A percentile compares a stretch with the other conserved stretches of the same genome.
Conservation (phyloP, 495 filamentous ascomycete genomes). For the Gamarada debralockiae region DNA sequence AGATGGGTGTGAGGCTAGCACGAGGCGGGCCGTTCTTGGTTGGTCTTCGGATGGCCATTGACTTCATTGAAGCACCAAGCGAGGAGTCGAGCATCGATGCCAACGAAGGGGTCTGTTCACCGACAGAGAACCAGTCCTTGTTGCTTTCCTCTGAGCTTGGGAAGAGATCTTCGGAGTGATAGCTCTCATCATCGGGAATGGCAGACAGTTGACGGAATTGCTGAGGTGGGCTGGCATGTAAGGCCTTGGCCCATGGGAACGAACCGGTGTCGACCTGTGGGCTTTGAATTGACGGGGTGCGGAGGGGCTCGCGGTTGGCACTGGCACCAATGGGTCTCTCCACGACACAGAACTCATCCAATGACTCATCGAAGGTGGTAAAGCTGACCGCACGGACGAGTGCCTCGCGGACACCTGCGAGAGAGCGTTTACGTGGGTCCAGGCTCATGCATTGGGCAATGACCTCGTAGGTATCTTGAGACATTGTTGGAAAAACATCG, state of each 20-base stretch:
- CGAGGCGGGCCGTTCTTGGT: conserved; percentile 34
- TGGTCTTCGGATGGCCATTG: conserved; percentile 40
- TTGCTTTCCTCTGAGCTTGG: conserved; percentile 69
- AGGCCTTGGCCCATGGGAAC: conserved; percentile 93
- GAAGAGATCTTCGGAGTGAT: conserved; percentile 86
- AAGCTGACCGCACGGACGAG: conserved; percentile 80
- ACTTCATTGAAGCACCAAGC: conserved; percentile 65
- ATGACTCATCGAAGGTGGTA: conserved; percentile 84
- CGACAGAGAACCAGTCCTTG: conserved; percentile 68
- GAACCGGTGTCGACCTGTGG: conserved; percentile 73
- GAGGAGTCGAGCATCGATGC: conserved; percentile 75
- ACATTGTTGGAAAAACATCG: conserved; percentile 98
- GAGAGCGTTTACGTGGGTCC: conserved; percentile 84
- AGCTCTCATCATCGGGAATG: conserved; percentile 57
- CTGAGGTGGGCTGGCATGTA: conserved; percentile 73
- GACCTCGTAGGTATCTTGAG: conserved; percentile 93
- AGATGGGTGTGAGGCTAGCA: conserved; percentile 56
- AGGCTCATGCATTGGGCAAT: conserved; percentile 82
- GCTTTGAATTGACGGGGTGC: conserved; percentile 91
- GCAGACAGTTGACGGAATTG: conserved; percentile 79
- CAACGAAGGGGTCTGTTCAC: conserved; percentile 69
- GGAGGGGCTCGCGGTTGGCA: conserved; percentile 90
- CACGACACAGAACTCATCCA: conserved; percentile 85
- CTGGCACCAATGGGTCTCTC: conserved; percentile 68
- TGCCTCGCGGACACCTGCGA: conserved; percentile 69